These are phyloP conservation scores for Blastobotrys attinorum DNA, from an alignment of 805 yeast genomes.

Conservation along the genomic window DNA sequence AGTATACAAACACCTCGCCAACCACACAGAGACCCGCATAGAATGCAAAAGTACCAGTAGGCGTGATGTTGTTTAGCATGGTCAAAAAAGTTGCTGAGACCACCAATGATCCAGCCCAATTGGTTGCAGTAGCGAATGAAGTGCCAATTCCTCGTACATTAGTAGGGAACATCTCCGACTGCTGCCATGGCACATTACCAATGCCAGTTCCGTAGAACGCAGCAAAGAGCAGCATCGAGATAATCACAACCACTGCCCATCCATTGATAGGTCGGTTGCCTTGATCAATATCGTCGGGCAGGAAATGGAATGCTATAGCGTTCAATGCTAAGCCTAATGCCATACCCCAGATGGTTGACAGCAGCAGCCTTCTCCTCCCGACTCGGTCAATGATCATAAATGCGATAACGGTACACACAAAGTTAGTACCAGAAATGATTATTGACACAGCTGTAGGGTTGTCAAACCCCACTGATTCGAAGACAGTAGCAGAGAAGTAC, in stretches of 20 bases:
- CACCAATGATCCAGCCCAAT: constrained; percentile 91
- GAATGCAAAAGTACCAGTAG: constrained; percentile 88
- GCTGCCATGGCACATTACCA: constrained; percentile 99
- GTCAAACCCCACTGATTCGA: constrained; percentile 80
- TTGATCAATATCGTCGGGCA: constrained; percentile 52
- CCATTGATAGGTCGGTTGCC: constrained; percentile 47
- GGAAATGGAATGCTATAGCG: constrained; percentile 86
- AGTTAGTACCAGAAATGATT: constrained; percentile 90
- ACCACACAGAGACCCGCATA: constrained; percentile 76
- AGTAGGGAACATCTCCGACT: constrained; percentile 90
- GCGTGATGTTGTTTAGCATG: constrained; percentile 87
- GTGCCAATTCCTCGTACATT: constrained; percentile 88
- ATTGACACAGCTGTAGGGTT: constrained; percentile 93
- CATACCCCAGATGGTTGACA: constrained; percentile 84
- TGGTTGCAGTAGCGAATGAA: constrained; percentile 83
- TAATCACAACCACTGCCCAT: constrained; percentile 84
- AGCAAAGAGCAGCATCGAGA: constrained; percentile 79
- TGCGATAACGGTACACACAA: constrained; percentile 78
- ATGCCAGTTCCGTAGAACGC: constrained; percentile 91
- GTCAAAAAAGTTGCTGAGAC: constrained; percentile 90
- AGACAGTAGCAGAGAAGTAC: constrained; percentile 92
- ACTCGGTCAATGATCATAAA: constrained; percentile 78
- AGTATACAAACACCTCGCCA: constrained; percentile 65
- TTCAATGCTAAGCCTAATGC: constrained; percentile 64
- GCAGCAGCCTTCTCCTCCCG: constrained; percentile 78